phyloP scores from a whole-genome alignment of 192 early-diverging fungal genomes.

The Pilobolus umbonatus region DNA sequence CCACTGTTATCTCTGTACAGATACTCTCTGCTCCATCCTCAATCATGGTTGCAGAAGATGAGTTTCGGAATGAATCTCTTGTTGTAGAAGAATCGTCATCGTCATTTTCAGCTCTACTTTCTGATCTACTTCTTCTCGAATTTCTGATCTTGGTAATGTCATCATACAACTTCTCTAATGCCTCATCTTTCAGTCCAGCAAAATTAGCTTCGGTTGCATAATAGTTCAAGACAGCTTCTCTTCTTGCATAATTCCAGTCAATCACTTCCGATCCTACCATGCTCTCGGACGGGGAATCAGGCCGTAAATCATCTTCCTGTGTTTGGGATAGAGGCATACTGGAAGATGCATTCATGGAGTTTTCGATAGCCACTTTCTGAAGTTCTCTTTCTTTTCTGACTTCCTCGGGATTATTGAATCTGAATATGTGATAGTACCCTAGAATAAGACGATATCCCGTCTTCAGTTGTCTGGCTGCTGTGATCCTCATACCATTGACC shows the following conservation, averaged over 20 bases:
- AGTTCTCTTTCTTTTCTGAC: slow-evolving; percentile 58
- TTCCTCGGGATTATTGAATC: slow-evolving; percentile 80
- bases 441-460: slow-evolving; percentile 77
- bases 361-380: slow-evolving; percentile 24
- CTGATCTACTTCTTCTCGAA: slow-evolving; percentile 43
- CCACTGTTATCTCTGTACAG: slow-evolving; percentile 31
- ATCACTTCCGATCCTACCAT: slow-evolving; percentile 46
- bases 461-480: slow-evolving; percentile 44
- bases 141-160: slow-evolving; percentile 53
- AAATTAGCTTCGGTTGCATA: slow-evolving; percentile 37
- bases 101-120: slow-evolving; percentile 38
- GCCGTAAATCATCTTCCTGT: slow-evolving; percentile 18
- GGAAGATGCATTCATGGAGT: neutral
- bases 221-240: slow-evolving; percentile 59
- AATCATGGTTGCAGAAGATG: slow-evolving; percentile 14
- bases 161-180: slow-evolving; percentile 50
- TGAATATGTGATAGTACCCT: slow-evolving; percentile 74
- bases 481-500: slow-evolving; percentile 71
- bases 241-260: slow-evolving; percentile 76
- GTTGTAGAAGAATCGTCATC: slow-evolving; percentile 26
- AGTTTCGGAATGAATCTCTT: slow-evolving; percentile 23
- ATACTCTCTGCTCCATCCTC: slow-evolving; percentile 37
- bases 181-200: slow-evolving; percentile 52
- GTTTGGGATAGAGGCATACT: slow-evolving; percentile 26
- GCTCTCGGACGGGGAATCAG: slow-evolving; percentile 31